Evolutionary conservation across 148 eudicot genomes (phyloP).

Genomic region (Beta vulgaris): DNA sequence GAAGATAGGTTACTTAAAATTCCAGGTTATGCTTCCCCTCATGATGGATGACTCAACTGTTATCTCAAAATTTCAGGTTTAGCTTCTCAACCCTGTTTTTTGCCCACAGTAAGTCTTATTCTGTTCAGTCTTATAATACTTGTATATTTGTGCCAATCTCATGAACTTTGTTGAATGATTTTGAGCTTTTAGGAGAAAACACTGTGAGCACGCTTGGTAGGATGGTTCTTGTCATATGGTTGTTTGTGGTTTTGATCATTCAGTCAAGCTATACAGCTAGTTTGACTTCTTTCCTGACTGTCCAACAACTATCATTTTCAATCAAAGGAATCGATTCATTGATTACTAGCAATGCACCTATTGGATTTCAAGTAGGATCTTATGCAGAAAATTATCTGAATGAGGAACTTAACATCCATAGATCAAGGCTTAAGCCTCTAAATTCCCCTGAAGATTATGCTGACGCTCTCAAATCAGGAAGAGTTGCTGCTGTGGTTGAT

Average conservation of each 20-base stretch:
- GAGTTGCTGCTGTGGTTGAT: conserved; percentile 87
- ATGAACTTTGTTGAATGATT: neutral
- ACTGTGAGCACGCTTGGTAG: conserved; percentile 88
- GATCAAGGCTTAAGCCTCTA: conserved; percentile 62
- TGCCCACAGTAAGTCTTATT: conserved; percentile 59
- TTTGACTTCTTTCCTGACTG: conserved; percentile 84
- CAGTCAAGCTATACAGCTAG: conserved; percentile 93
- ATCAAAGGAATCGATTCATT: conserved; percentile 74
- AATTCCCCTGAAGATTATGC: conserved; percentile 70
- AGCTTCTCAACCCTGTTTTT: conserved; percentile 83
- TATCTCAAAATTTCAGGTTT: conserved; percentile 59
- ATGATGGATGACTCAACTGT: conserved; percentile 1
- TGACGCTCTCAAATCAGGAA: conserved; percentile 53
- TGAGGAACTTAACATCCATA: conserved; percentile 64
- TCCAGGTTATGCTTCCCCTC: conserved; percentile 6
- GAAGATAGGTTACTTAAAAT: neutral
- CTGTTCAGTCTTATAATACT: conserved; percentile 5
- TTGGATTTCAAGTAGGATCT: conserved; percentile 86
- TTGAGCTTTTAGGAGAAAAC: conserved; percentile 64
- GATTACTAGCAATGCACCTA: conserved; percentile 43
- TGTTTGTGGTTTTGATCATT: conserved; percentile 78
- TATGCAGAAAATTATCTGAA: conserved; percentile 62
- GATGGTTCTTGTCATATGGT: conserved; percentile 75
- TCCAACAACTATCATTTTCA: conserved; percentile 64
- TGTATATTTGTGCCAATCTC: neutral